Evolutionary conservation across 2,329 filamentous ascomycete genomes (phyloP).

Genomic region (Colletotrichum cuscutae): DNA sequence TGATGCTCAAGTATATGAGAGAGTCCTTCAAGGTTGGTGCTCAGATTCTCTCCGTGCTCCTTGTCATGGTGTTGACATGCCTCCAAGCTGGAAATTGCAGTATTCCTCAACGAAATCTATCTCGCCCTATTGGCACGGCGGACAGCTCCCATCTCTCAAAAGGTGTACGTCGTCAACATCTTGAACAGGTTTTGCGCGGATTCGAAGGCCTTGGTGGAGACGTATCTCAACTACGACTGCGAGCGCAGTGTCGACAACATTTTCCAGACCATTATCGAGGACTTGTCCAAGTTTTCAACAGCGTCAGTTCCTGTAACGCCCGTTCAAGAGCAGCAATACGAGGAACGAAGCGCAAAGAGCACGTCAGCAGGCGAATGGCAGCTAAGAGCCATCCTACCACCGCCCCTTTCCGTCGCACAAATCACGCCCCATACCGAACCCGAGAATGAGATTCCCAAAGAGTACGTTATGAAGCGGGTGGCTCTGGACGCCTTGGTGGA

Average conservation of each 20-base stretch:
- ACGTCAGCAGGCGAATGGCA: conserved; percentile 82
- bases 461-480: conserved; percentile 91
- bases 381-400: conserved; percentile 84
- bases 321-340: conserved; percentile 85
- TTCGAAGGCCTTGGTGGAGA: conserved; percentile 88
- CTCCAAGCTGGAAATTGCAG: conserved; percentile 91
- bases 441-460: conserved; percentile 81
- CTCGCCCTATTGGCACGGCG: conserved; percentile 89
- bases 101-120: conserved; percentile 98
- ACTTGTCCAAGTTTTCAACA: conserved; percentile 88
- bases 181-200: conserved; percentile 87
- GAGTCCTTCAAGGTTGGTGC: conserved; percentile 84
- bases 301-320: conserved; percentile 79
- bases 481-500: conserved; percentile 90
- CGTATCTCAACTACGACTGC: conserved; percentile 98
- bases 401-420: conserved; percentile 83
- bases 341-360: conserved; percentile 77
- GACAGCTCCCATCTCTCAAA: conserved; percentile 88
- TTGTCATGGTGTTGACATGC: conserved; percentile 39
- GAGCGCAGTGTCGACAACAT: conserved; percentile 96
- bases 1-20: conserved; percentile 94
- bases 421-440: conserved; percentile 69
- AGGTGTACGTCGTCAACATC: conserved; percentile 89
- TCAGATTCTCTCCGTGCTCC: not conserved
- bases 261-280: conserved; percentile 94